A percentile compares a stretch with the other conserved stretches of the same genome.
Evolutionary conservation across 139 green algal genomes (phyloP).

Genomic region (Nannochloris sp.): DNA sequence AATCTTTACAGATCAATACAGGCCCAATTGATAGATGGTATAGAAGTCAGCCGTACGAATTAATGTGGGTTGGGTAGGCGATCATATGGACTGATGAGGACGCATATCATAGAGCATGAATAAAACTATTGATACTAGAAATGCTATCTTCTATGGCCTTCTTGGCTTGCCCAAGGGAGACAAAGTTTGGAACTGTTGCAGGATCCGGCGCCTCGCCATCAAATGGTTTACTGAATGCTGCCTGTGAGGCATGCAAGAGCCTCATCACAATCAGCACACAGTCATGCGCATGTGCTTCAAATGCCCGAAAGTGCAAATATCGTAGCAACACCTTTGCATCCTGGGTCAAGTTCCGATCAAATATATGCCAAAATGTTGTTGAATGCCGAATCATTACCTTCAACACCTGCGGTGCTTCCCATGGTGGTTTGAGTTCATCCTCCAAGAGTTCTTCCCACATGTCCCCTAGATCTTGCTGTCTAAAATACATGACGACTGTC

Average conservation of each 20-base stretch:
- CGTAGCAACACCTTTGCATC: background rate
- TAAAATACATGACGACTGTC: constrained; percentile 19
- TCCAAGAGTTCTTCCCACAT: constrained; percentile 17
- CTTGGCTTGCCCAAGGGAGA: constrained; percentile 11
- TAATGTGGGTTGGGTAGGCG: too few species aligned
- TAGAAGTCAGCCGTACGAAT: too few species aligned
- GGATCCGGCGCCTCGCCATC: background rate
- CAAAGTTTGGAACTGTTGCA: constrained; percentile 11
- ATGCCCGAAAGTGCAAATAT: constrained; percentile 1
- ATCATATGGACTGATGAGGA: too few species aligned
- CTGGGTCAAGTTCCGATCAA: background rate
- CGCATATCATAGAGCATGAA: too few species aligned
- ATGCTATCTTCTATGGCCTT: constrained; percentile 10
- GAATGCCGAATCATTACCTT: constrained; percentile 1
- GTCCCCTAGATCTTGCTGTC: constrained; percentile 26
- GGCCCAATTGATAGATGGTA: too few species aligned
- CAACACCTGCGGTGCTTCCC: constrained; percentile 11
- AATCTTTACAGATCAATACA: too few species aligned
- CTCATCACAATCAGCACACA: background rate
- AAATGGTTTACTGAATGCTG: background rate
- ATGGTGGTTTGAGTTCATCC: constrained; percentile 13
- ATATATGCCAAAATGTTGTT: constrained; percentile 12
- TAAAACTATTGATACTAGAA: too few species aligned
- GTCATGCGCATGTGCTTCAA: background rate
- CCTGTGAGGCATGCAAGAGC: background rate